Percentiles rank a stretch among this genome's conserved stretches.
phyloP scores from a whole-genome alignment of 805 yeast genomes.

The Sugiyamaella marilandica region DNA sequence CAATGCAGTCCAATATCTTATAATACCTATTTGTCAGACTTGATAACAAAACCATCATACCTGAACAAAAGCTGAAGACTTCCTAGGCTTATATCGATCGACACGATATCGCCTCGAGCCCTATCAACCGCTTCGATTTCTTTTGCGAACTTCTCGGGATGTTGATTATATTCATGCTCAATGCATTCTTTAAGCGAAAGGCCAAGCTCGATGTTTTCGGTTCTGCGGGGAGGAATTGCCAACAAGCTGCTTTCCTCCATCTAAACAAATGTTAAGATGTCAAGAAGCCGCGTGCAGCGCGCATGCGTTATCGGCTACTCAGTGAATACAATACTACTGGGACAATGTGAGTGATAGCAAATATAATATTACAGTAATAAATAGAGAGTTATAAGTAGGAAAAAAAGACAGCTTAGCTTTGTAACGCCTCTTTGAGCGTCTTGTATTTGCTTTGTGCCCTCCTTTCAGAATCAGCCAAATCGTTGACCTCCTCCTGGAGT shows the following conservation, averaged over 20 bases:
- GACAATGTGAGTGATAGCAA: neutral
- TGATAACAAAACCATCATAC: neutral
- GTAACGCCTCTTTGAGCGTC: slow-evolving; percentile 10
- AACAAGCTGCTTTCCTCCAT: slow-evolving; percentile 23
- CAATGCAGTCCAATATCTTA: slow-evolving; percentile 16
- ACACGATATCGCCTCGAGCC: slow-evolving; percentile 26
- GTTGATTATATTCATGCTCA: slow-evolving; percentile 43
- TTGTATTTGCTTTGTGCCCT: slow-evolving; percentile 23
- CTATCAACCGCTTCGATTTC: slow-evolving; percentile 35
- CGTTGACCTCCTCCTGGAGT: slow-evolving; percentile 27
- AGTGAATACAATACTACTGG: neutral
- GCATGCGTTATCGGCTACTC: neutral
- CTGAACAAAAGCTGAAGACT: slow-evolving; percentile 10
- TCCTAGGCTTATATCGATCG: slow-evolving; percentile 7
- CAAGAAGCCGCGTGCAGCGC: neutral
- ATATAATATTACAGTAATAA: neutral
- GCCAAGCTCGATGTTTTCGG: slow-evolving; percentile 41
- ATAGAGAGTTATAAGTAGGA: neutral
- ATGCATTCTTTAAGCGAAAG: slow-evolving; percentile 41
- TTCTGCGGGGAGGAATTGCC: slow-evolving; percentile 47
- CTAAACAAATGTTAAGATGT: too few relatives aligned
- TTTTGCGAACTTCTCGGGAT: slow-evolving; percentile 37
- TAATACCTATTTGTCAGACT: slow-evolving; percentile 19
- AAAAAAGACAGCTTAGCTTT: neutral
- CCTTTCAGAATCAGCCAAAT: slow-evolving; percentile 23